Evolutionary conservation across 257 asterid species (phyloP).

Genomic region (Echites panduratus): DNA sequence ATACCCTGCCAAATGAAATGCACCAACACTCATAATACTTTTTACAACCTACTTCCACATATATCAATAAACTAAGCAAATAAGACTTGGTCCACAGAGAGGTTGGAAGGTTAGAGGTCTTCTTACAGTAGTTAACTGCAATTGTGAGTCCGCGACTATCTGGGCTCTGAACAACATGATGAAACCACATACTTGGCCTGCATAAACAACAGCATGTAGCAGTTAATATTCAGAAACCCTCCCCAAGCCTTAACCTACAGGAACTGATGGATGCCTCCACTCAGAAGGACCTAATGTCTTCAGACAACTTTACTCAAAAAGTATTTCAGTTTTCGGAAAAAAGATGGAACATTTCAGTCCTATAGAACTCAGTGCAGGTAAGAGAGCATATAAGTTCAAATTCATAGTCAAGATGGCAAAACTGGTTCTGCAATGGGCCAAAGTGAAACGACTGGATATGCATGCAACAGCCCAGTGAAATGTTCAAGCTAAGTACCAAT

Average conservation of each 20-base stretch:
- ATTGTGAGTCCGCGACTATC: slow-evolving; percentile 65
- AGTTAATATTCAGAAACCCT: neutral
- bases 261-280: neutral
- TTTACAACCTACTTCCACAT: neutral
- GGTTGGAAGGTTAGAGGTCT: neutral
- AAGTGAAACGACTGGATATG: neutral
- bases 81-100: neutral
- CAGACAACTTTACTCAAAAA: neutral
- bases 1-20: slow-evolving; percentile 60
- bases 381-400: neutral
- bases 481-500: neutral
- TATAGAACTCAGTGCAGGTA: neutral
- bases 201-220: slow-evolving; percentile 13
- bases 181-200: slow-evolving; percentile 99
- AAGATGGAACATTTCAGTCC: neutral
- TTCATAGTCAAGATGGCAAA: neutral
- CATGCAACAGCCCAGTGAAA: neutral
- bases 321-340: neutral
- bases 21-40: slow-evolving; percentile 5
- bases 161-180: slow-evolving; percentile 70
- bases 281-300: neutral
- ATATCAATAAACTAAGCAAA: neutral
- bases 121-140: slow-evolving; percentile 78
- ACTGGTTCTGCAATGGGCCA: neutral
- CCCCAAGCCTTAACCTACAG: neutral